These are phyloP conservation scores for Syncephalastrum monosporum DNA, from an alignment of 371 early-diverging fungal species.

Conservation along the genomic window DNA sequence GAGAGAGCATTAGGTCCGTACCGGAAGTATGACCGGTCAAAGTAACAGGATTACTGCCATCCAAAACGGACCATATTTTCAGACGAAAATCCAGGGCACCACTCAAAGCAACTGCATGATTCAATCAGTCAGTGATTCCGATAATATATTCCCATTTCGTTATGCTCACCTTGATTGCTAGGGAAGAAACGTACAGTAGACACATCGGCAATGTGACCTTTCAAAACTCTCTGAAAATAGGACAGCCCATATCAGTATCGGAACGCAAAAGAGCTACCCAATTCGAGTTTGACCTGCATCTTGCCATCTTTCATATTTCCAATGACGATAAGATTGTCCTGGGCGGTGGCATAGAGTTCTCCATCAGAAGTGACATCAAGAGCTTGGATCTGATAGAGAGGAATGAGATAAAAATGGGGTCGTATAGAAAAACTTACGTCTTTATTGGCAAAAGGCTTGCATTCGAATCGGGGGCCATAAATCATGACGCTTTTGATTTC, in stretches of 20 bases:
- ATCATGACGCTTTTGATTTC: conserved; percentile 23
- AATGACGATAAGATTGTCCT: conserved; percentile 38
- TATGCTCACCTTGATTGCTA: conserved; percentile 63
- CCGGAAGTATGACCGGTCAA: conserved; percentile 66
- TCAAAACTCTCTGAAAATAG: conserved; percentile 41
- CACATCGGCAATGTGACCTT: conserved; percentile 68
- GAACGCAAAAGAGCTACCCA: not conserved
- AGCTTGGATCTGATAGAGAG: conserved; percentile 33
- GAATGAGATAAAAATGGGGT: not conserved
- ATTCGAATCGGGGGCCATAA: conserved; percentile 23
- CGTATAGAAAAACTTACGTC: conserved; percentile 6
- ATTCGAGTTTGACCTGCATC: conserved; percentile 25
- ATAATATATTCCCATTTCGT: not conserved
- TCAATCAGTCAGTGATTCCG: not conserved
- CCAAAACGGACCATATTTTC: conserved; percentile 72
- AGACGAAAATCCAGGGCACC: conserved; percentile 70
- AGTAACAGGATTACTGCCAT: conserved; percentile 76
- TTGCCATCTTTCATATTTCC: conserved; percentile 41
- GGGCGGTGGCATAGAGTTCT: conserved; percentile 48
- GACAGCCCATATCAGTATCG: not conserved
- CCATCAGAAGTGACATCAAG: conserved; percentile 59
- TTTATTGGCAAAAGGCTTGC: conserved; percentile 14
- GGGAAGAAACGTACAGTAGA: conserved; percentile 72
- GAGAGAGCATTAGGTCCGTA: conserved; percentile 11
- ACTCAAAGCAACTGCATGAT: conserved; percentile 54